Base-by-base conservation (phyloP, 441 rosid species). In the Populus hybrid region DNA sequence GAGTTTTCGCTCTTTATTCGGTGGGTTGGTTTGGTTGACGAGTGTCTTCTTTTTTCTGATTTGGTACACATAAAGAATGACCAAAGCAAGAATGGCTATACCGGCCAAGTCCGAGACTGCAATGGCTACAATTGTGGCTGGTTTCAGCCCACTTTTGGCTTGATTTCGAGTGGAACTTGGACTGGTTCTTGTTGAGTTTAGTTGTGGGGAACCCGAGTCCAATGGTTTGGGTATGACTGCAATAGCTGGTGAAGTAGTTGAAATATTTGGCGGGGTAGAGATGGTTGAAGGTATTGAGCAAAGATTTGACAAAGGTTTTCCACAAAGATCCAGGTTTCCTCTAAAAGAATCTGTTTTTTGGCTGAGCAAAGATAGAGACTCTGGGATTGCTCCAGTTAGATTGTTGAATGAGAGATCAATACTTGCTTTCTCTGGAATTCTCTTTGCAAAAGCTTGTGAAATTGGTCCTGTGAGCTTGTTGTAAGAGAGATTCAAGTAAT, bases 341-440 rank as follows among this genome's bases (percentile, higher is more conserved):
- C 82, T 79, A 70, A 88, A 91, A 14, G 86, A 85, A 67, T 84
- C 91, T 0, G 84, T 69, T 80, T 87, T 90, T 82, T 94, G 96
- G 77, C 87, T 86, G 32, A 86, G 82, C 82, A 89, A 70, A 63
- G 89, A 64, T n/a, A 70, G 75, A 5, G 91, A 81, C 65, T 79
- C 79, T 10, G 99, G 99, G 38, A 94, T 89, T 26, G 92, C 81
- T 65, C 97, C 97, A 6, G 92, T 94, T 30, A 94, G 85, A 42
- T 92, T 90, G 80, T 94, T 94, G 92, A 92, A 93, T 1, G 97
- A 92, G 68, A 93, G 86, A 85, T 94, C 97, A 20, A 93, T 24
- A 11, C 89, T 87, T 20, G 91, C 80, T 66, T 75, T 90, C 46
- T 61, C 77, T 12, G 94, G 90, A 21, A 89, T 78, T 50, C 82